Evolutionary conservation across 768 basidiomycete species (phyloP).

Genomic region (Panaeolus cyanescens): DNA sequence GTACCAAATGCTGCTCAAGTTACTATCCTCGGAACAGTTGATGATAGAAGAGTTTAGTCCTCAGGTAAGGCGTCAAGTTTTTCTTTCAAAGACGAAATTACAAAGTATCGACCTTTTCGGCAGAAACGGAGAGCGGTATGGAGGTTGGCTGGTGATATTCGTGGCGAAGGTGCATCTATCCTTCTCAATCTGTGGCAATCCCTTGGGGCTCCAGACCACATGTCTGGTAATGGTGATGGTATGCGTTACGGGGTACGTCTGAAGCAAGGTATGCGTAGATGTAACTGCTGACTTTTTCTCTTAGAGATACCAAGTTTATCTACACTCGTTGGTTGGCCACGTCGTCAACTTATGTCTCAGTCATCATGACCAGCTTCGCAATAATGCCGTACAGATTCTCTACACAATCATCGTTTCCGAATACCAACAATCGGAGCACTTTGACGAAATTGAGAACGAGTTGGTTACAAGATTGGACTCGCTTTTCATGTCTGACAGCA

Average conservation of each 20-base stretch:
- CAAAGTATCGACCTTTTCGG: conserved; percentile 1
- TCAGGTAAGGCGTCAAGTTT: conserved; percentile 54
- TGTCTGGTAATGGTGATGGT: conserved; percentile 51
- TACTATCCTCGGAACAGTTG: conserved; percentile 88
- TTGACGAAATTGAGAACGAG: conserved; percentile 90
- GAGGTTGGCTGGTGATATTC: conserved; percentile 94
- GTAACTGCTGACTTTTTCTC: conserved; percentile 10
- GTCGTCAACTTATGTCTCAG: conserved; percentile 93
- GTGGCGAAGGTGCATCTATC: conserved; percentile 87
- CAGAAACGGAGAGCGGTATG: conserved; percentile 95
- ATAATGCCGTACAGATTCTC: conserved; percentile 88
- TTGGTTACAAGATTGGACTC: conserved; percentile 89
- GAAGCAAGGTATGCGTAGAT: background rate
- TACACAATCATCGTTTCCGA: conserved; percentile 96
- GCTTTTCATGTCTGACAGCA: conserved; percentile 91
- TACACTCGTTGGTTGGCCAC: conserved; percentile 83
- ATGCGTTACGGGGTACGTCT: conserved; percentile 69
- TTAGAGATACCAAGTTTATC: conserved; percentile 82
- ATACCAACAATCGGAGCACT: conserved; percentile 81
- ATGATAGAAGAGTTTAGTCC: conserved; percentile 95
- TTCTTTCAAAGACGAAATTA: background rate
- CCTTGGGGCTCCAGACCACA: conserved; percentile 73
- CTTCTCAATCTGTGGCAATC: conserved; percentile 84
- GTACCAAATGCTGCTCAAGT: conserved; percentile 79
- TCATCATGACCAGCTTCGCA: conserved; percentile 90